Conservation (phyloP, 2,329 filamentous ascomycete genomes). For the Cordyceps militaris region DNA sequence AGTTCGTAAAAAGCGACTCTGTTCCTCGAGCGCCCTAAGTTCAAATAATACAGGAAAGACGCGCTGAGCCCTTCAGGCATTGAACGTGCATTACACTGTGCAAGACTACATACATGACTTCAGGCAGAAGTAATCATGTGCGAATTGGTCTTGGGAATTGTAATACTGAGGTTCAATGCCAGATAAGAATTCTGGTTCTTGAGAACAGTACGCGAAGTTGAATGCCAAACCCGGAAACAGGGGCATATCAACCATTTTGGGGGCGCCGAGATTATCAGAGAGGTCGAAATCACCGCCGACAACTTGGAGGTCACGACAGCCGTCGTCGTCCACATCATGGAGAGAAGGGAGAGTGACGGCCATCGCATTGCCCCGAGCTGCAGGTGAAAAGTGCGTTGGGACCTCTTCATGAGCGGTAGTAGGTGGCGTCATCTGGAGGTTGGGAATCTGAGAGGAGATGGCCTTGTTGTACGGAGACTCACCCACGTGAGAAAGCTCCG, state of each 20-base stretch:
- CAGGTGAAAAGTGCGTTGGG: slow-evolving; percentile 57
- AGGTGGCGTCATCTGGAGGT: slow-evolving; percentile 21
- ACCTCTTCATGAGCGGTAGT: slow-evolving; percentile 16
- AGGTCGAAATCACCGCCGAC: slow-evolving; percentile 58
- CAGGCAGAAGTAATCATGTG: slow-evolving; percentile 7
- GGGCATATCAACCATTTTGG: slow-evolving; percentile 34
- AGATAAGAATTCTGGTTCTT: slow-evolving; percentile 45
- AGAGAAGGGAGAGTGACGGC: slow-evolving; percentile 60
- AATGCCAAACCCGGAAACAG: slow-evolving; percentile 47
- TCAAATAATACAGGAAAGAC: slow-evolving; percentile 8
- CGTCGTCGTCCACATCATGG: slow-evolving; percentile 58
- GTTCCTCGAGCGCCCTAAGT: background rate
- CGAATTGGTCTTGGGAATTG: slow-evolving; percentile 12
- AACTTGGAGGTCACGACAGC: slow-evolving; percentile 53
- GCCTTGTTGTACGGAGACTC: slow-evolving; percentile 38
- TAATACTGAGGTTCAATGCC: slow-evolving; percentile 30
- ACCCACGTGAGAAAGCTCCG: slow-evolving; percentile 37
- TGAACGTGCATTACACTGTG: no score
- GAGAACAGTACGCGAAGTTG: slow-evolving; percentile 44
- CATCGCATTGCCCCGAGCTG: slow-evolving; percentile 61
- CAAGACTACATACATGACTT: no score
- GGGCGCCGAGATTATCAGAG: slow-evolving; percentile 36
- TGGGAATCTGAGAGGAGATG: slow-evolving; percentile 35
- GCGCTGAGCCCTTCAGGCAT: background rate
- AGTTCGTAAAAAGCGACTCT: slow-evolving; percentile 6